A percentile compares a stretch with the other conserved stretches of the same genome.
phyloP scores from a whole-genome alignment of 2,329 filamentous ascomycete species.

The Exophiala aquamarina region DNA sequence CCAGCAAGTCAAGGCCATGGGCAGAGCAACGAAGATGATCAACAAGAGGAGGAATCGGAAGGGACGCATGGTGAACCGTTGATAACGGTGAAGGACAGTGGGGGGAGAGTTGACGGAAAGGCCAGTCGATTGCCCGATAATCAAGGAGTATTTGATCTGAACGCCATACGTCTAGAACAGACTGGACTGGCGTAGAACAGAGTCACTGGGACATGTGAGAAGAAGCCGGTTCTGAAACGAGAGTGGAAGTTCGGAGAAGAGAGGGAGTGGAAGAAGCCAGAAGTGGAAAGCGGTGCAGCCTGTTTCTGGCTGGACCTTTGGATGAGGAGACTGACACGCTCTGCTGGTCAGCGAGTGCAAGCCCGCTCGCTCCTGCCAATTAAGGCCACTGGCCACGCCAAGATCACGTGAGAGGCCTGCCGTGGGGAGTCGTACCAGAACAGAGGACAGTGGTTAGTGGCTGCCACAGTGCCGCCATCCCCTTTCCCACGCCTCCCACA shows the following conservation, averaged over 20 bases:
- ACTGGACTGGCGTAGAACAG: too few species aligned
- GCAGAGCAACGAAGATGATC: conserved; percentile 48
- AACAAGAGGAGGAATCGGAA: conserved; percentile 48
- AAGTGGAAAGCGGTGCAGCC: not conserved
- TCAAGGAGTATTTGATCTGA: not conserved
- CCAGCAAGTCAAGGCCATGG: conserved; percentile 48
- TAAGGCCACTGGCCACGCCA: too few species aligned
- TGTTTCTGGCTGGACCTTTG: too few species aligned
- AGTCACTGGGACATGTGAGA: too few species aligned
- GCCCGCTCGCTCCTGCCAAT: too few species aligned
- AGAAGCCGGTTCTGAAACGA: conserved; percentile 1
- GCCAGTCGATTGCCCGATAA: not conserved
- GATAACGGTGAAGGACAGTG: conserved; percentile 8
- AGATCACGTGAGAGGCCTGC: too few species aligned
- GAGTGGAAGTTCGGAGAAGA: not conserved
- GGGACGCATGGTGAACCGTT: conserved; percentile 42
- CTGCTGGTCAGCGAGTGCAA: too few species aligned
- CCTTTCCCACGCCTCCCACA: too few species aligned
- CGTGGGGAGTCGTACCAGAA: too few species aligned
- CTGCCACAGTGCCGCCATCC: too few species aligned
- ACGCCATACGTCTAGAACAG: not conserved
- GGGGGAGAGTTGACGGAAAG: not conserved
- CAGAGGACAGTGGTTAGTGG: too few species aligned
- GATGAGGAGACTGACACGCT: too few species aligned
- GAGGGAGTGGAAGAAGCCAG: not conserved